Evolutionary conservation across 768 basidiomycete genomes (phyloP).

Genomic region (Lanmaoa pseudosensibilis): DNA sequence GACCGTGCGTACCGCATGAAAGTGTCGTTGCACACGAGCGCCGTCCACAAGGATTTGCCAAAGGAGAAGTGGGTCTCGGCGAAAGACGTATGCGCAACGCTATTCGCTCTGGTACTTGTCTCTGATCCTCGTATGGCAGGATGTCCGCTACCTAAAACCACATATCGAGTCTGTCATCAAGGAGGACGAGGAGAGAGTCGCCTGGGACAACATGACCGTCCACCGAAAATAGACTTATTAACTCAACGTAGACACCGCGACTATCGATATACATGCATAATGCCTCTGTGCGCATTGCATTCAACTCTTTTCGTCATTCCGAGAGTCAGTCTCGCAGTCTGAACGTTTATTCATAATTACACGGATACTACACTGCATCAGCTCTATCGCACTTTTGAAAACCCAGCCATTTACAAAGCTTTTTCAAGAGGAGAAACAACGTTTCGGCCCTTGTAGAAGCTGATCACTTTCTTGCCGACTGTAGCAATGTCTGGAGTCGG

Average conservation of each 20-base stretch:
- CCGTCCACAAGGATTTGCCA: slow-evolving; percentile 77
- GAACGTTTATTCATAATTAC: slow-evolving; percentile 14
- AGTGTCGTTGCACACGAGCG: slow-evolving; percentile 69
- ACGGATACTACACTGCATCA: slow-evolving; percentile 12
- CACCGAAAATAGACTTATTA: slow-evolving; percentile 56
- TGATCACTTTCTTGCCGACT: slow-evolving; percentile 82
- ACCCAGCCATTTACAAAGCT: slow-evolving; percentile 48
- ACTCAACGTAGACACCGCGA: slow-evolving; percentile 25
- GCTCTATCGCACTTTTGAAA: neutral
- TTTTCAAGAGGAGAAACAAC: slow-evolving; percentile 76
- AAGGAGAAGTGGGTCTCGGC: slow-evolving; percentile 78
- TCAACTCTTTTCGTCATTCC: neutral
- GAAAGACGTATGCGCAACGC: slow-evolving; percentile 59
- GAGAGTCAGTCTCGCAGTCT: neutral
- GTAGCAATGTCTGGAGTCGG: slow-evolving; percentile 61
- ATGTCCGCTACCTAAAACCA: slow-evolving; percentile 84
- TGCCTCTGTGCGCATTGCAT: slow-evolving; percentile 2
- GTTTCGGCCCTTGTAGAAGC: slow-evolving; percentile 77
- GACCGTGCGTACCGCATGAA: slow-evolving; percentile 92
- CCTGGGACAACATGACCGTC: slow-evolving; percentile 80
- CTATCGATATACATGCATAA: slow-evolving; percentile 20
- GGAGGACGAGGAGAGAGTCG: slow-evolving; percentile 74
- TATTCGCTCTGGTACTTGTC: neutral
- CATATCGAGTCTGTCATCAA: slow-evolving; percentile 68
- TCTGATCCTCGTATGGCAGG: slow-evolving; percentile 48